Percentiles rank a stretch among this genome's conserved stretches.
Conservation (phyloP, 2,329 filamentous ascomycete genomes). For the Ophiostoma himal-ulmi region DNA sequence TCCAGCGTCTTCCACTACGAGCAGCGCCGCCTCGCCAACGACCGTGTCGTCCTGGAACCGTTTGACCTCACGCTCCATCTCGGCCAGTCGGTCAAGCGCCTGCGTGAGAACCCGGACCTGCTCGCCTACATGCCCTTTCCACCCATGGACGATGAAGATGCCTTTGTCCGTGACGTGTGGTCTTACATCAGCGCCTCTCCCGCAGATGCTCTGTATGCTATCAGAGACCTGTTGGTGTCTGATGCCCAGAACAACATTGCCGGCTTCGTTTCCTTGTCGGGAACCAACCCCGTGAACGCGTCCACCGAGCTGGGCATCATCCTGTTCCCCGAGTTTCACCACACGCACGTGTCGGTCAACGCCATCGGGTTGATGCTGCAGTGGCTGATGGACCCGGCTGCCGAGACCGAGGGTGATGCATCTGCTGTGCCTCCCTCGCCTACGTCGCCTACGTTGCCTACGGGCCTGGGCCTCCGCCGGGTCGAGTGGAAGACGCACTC, state of each 20-base stretch:
- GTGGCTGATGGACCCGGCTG: constrained; percentile 16
- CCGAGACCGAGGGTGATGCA: not conserved
- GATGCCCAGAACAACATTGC: not conserved
- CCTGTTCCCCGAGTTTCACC: constrained; percentile 21
- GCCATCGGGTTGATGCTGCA: constrained; percentile 17
- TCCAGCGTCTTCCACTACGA: constrained; percentile 15
- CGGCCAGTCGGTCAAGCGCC: constrained; percentile 1
- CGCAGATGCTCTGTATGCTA: constrained; percentile 7
- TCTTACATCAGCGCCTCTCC: constrained; percentile 7
- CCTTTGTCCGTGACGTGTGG: constrained; percentile 16
- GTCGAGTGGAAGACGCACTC: constrained; percentile 20
- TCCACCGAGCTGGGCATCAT: constrained; percentile 20
- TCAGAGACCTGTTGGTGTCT: constrained; percentile 9
- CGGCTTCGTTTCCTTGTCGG: constrained; percentile 14
- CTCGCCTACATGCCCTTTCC: constrained; percentile 18
- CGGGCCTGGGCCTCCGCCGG: constrained; percentile 19
- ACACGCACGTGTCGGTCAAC: constrained; percentile 18
- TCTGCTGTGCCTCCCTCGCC: not conserved
- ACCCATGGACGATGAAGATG: constrained; percentile 11
- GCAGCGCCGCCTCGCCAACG: constrained; percentile 15
- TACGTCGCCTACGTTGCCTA: not conserved
- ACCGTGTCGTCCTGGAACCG: constrained; percentile 16
- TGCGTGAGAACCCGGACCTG: constrained; percentile 15
- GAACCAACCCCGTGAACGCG: constrained; percentile 16
- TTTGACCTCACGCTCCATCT: constrained; percentile 18